These are phyloP conservation scores for Globisporangium canariense DNA, from an alignment of 352 stramenopile species.

Conservation along the genomic window DNA sequence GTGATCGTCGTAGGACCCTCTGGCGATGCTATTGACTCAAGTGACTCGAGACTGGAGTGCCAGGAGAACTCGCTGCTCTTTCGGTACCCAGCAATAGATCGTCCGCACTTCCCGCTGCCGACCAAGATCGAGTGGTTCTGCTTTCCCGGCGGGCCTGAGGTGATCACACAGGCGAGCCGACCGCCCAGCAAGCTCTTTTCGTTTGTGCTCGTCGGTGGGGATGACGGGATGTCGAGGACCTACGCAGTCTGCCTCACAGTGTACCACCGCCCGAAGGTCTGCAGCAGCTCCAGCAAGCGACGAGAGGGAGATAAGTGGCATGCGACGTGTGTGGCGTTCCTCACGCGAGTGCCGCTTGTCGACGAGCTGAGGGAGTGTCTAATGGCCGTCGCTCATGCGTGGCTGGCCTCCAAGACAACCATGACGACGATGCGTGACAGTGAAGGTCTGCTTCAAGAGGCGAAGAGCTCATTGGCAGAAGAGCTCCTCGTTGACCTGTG, in stretches of 20 bases:
- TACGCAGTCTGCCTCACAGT: conserved; percentile 73
- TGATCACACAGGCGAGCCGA: conserved; percentile 38
- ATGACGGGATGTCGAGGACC: conserved; percentile 65
- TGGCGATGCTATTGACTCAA: conserved; percentile 1
- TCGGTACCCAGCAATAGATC: conserved; percentile 54
- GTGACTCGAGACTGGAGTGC: neutral
- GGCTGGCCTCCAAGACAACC: conserved; percentile 26
- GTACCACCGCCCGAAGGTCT: conserved; percentile 40
- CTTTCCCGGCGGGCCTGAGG: conserved; percentile 67
- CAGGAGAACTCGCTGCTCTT: conserved; percentile 63
- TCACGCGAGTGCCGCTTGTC: conserved; percentile 66
- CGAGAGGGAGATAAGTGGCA: conserved; percentile 36
- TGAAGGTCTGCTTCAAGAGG: neutral
- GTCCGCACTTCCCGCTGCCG: conserved; percentile 58
- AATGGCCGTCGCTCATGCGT: conserved; percentile 48
- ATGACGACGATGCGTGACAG: neutral
- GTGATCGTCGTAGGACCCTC: conserved; percentile 58
- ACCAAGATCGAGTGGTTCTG: conserved; percentile 91
- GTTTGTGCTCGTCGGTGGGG: conserved; percentile 72
- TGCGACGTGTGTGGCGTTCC: conserved; percentile 64
- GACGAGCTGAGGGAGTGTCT: conserved; percentile 50
- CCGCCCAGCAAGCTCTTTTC: conserved; percentile 66
- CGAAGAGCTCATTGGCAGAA: conserved; percentile 18
- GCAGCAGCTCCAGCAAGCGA: neutral
- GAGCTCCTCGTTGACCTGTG: conserved; percentile 50